A percentile compares a stretch with the other conserved stretches of the same genome.
phyloP scores from a whole-genome alignment of 2,329 filamentous ascomycete genomes.

The Beauveria asiatica region DNA sequence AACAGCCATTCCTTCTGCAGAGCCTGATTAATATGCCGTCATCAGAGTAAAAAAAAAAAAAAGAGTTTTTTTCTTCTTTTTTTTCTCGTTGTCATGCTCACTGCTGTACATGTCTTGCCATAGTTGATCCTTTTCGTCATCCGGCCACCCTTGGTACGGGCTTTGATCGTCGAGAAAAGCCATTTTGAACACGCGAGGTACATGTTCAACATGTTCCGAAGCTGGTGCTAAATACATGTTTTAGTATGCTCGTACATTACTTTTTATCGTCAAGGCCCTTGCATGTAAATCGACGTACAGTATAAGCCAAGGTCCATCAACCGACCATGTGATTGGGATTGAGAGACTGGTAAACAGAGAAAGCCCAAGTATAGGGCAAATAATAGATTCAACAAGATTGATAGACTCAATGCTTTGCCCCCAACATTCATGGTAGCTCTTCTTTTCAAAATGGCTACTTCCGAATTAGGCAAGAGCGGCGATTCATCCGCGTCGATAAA shows the following conservation, averaged over 20 bases:
- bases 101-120: slow-evolving; percentile 10
- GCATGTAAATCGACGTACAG: neutral
- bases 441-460: neutral
- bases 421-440: neutral
- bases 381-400: neutral
- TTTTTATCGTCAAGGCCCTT: neutral
- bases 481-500: neutral
- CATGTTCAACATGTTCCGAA: neutral
- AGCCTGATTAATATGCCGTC: neutral
- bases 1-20: slow-evolving; percentile 1
- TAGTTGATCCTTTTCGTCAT: slow-evolving; percentile 7
- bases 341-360: neutral
- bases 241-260: neutral
- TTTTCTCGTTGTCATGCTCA: neutral
- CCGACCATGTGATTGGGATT: too few species aligned
- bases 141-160: slow-evolving; percentile 10
- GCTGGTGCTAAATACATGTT: neutral
- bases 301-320: neutral
- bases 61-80: too few species aligned
- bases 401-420: neutral
- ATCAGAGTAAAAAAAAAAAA: too few species aligned
- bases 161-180: slow-evolving; percentile 1
- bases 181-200: neutral
- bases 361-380: neutral
- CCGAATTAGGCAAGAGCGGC: neutral